Evolutionary conservation across 2,329 filamentous ascomycete genomes (phyloP).

Genomic region (Trematosphaeria pertusa): DNA sequence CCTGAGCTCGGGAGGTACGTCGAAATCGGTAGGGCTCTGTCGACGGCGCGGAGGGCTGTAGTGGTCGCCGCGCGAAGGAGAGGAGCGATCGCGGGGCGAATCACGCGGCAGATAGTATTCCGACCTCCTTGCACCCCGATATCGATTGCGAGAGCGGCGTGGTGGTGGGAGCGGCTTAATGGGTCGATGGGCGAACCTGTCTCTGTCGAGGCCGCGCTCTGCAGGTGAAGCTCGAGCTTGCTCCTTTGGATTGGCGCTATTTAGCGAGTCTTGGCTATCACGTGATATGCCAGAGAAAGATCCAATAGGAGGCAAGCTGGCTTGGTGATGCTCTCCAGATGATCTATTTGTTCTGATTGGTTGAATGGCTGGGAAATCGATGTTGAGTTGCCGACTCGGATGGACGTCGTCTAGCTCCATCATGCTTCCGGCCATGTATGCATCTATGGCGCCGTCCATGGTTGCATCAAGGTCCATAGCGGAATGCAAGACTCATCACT

Average conservation of each 20-base stretch:
- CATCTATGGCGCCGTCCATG: no score
- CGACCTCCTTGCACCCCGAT: constrained; percentile 7
- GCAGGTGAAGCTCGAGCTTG: constrained; percentile 14
- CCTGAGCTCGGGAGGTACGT: constrained; percentile 17
- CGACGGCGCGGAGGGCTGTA: constrained; percentile 11
- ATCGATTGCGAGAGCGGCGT: constrained; percentile 6
- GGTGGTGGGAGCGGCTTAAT: constrained; percentile 14
- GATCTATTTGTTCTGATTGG: no score
- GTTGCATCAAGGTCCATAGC: no score
- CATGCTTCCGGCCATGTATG: no score
- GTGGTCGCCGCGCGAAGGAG: constrained; percentile 11
- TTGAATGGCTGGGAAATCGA: no score
- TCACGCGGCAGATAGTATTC: constrained; percentile 5
- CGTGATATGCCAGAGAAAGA: no score
- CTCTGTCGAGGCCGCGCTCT: constrained; percentile 22
- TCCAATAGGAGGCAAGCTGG: no score
- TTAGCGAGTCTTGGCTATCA: constrained; percentile 19
- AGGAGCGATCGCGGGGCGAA: neutral
- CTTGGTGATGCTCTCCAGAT: no score
- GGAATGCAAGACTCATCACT: no score
- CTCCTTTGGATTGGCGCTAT: constrained; percentile 20
- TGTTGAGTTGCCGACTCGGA: no score
- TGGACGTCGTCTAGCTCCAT: no score
- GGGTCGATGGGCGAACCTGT: constrained; percentile 22
- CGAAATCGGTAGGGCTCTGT: constrained; percentile 8